phyloP scores from a whole-genome alignment of 441 rosid species.

The Melastoma candidum region DNA sequence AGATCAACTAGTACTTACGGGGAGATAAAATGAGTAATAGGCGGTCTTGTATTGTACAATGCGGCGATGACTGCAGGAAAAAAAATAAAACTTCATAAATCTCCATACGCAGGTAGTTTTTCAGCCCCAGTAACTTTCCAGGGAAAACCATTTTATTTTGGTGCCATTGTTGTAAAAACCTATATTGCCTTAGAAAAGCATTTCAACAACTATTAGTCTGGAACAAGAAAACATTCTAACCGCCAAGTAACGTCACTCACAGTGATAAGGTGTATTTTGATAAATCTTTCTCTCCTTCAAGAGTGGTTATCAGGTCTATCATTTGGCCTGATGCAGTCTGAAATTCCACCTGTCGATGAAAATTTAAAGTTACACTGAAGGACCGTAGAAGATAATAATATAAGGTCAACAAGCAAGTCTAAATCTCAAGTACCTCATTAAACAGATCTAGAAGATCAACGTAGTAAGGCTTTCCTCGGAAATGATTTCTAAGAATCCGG shows the following conservation, averaged over 20 bases:
- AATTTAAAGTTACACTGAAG: conserved; percentile 5
- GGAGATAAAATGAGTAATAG: conserved; percentile 85
- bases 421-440: conserved; percentile 47
- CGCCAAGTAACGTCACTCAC: conserved; percentile 32
- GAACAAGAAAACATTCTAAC: not conserved
- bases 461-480: conserved; percentile 60
- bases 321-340: conserved; percentile 91
- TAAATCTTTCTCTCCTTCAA: conserved; percentile 78
- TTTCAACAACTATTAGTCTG: no score
- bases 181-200: no score
- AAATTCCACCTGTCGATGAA: conserved; percentile 55
- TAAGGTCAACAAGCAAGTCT: conserved; percentile 1
- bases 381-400: not conserved
- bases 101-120: no score
- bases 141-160: no score
- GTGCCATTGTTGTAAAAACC: no score
- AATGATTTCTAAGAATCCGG: conserved; percentile 70
- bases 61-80: conserved; percentile 55
- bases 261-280: conserved; percentile 55
- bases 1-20: conserved; percentile 40
- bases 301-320: conserved; percentile 82
- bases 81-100: not conserved
- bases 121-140: no score
- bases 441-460: conserved; percentile 77
- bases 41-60: conserved; percentile 84